These are phyloP conservation scores for Talaromyces atroroseus DNA, from an alignment of 2,329 filamentous ascomycete species.

Conservation along the genomic window DNA sequence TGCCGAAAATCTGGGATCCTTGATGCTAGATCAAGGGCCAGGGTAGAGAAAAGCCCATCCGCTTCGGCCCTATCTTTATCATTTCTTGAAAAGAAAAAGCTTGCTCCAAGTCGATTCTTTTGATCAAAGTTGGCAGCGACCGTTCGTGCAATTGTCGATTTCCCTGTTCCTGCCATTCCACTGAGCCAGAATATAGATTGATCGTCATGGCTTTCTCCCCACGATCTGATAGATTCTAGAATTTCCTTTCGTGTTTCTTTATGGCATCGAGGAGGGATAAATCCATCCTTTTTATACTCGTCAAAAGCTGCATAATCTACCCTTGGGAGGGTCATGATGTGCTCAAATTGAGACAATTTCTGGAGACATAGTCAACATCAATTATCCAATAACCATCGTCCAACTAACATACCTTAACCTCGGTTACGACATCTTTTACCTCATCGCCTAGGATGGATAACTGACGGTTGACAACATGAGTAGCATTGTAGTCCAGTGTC, in stretches of 20 bases:
- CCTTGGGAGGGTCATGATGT: background rate
- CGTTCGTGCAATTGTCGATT: background rate
- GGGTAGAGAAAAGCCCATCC: conserved; percentile 36
- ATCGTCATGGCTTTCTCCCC: background rate
- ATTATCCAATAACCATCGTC: background rate
- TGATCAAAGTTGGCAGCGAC: background rate
- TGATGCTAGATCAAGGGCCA: conserved; percentile 22
- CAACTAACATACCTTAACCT: background rate
- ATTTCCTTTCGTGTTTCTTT: background rate
- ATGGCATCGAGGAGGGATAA: background rate
- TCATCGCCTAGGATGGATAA: background rate
- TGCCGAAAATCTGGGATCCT: conserved; percentile 23
- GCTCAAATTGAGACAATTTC: background rate
- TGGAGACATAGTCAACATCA: background rate
- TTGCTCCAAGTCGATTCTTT: background rate
- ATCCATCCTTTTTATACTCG: background rate
- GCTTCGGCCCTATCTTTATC: conserved; percentile 34
- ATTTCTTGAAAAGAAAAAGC: conserved; percentile 17
- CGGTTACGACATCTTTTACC: background rate
- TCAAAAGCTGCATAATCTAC: background rate
- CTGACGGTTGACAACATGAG: background rate
- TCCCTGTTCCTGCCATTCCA: background rate
- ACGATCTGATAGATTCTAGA: background rate
- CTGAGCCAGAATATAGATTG: conserved; percentile 28
- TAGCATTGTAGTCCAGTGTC: background rate